Percentiles rank a stretch among this genome's conserved stretches.
phyloP scores from a whole-genome alignment of 139 green algal genomes.

The Auxenochlorella pyrenoidosa region DNA sequence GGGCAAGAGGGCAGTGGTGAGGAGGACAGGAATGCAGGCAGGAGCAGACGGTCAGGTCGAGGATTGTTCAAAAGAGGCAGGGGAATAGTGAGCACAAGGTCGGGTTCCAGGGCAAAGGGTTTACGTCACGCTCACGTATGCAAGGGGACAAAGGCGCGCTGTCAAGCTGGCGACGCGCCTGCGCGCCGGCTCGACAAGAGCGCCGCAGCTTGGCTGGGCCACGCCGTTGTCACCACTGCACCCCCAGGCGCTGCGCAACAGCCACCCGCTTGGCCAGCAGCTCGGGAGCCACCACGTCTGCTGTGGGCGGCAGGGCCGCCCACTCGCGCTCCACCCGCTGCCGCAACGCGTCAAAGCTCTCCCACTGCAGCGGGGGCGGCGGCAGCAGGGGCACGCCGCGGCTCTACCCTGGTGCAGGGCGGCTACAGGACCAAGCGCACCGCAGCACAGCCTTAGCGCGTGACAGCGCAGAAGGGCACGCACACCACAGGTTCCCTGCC shows the following conservation, averaged over 20 bases:
- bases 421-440: not conserved
- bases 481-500: not conserved
- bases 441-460: too few relatives aligned
- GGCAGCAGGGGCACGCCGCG: too few relatives aligned
- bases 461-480: not conserved
- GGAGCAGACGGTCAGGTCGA: too few relatives aligned
- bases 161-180: too few relatives aligned
- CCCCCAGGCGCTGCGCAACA: slow-evolving; percentile 17
- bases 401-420: not conserved
- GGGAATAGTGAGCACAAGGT: too few relatives aligned
- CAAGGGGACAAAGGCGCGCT: too few relatives aligned
- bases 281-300: slow-evolving; percentile 62
- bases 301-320: slow-evolving; percentile 63
- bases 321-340: slow-evolving; percentile 73
- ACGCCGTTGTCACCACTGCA: not conserved
- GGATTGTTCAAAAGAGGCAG: too few relatives aligned
- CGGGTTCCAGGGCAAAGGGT: too few relatives aligned
- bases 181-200: too few relatives aligned
- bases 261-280: slow-evolving; percentile 66
- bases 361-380: slow-evolving; percentile 53
- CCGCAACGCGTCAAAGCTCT: slow-evolving; percentile 73
- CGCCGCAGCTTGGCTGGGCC: not conserved
- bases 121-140: too few relatives aligned
- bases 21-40: too few relatives aligned
- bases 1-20: too few relatives aligned